Base-by-base conservation (phyloP, 306 rosid genomes). In the Sesbania bispinosa region DNA sequence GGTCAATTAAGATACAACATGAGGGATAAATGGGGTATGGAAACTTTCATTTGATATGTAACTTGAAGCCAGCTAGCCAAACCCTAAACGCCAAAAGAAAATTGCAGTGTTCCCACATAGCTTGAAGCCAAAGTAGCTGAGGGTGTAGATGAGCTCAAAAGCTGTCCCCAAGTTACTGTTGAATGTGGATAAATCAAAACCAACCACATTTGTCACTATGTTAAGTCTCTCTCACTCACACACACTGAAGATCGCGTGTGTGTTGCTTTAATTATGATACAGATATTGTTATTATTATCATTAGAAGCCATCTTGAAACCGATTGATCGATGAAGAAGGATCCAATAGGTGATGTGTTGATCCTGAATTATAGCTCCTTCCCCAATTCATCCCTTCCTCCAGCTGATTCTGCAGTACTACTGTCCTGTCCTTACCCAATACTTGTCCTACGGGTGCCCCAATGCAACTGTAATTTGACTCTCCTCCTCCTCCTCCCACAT, bases 51-150 rank as follows among this genome's bases (percentile, higher is more conserved):
- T n/a, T n/a, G n/a, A n/a, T n/a, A n/a, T n/a, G n/a, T n/a, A n/a
- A n/a, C n/a, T n/a, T n/a, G n/a, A n/a, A n/a, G n/a, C n/a, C n/a
- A n/a, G n/a, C n/a, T n/a, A n/a, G n/a, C n/a, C n/a, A n/a, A n/a
- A n/a, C n/a, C n/a, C n/a, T n/a, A n/a, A n/a, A n/a, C n/a, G n/a
- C n/a, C n/a, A n/a, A n/a, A n/a, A n/a, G n/a, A n/a, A n/a, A n/a
- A n/a, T n/a, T n/a, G n/a, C 41, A 78, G 39, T 35, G 39, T 69
- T 23, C 75, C 51, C 70, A 43, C 43, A 67, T 64, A 83, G 79
- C 90, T 78, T 67, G 53, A 84, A 50, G 84, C 92, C 97, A 93
- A 90, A 88, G 66, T 90, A 80, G 93, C 97, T 90, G 91, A 88
- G 81, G 55, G 67, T 84, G 77, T 77, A 71, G 67, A 85, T 85